Evolutionary conservation across 2,329 filamentous ascomycete species (phyloP).

Genomic region (Aspergillus sojae): DNA sequence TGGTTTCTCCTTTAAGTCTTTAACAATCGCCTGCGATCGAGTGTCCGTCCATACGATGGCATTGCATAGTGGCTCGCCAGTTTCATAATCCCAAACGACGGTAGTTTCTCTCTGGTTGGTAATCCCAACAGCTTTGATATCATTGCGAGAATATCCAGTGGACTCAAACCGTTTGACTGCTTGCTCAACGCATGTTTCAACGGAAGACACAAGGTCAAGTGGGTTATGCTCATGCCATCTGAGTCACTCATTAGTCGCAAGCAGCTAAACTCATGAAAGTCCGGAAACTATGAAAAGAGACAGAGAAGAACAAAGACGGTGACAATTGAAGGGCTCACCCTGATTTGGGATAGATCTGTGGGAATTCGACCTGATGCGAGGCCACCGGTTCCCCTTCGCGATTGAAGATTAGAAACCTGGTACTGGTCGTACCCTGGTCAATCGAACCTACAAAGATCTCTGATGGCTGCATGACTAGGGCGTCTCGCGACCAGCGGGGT

Average conservation of each 20-base stretch:
- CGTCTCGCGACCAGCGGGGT: neutral
- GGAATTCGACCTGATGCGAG: constrained; percentile 82
- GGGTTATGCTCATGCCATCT: constrained; percentile 92
- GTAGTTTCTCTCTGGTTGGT: constrained; percentile 91
- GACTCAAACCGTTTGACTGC: constrained; percentile 70
- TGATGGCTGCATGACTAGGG: constrained; percentile 25
- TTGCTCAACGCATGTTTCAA: constrained; percentile 75
- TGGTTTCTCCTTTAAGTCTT: constrained; percentile 69
- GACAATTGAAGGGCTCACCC: constrained; percentile 58
- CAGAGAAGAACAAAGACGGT: constrained; percentile 30
- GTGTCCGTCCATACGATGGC: constrained; percentile 92
- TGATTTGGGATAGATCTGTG: constrained; percentile 79
- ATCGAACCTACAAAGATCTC: constrained; percentile 75
- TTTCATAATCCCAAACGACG: constrained; percentile 78
- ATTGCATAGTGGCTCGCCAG: constrained; percentile 78
- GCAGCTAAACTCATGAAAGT: neutral
- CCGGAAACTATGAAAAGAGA: neutral
- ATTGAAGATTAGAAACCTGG: constrained; percentile 88
- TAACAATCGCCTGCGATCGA: constrained; percentile 72
- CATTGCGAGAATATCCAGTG: constrained; percentile 63
- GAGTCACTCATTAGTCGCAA: neutral
- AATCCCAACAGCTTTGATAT: constrained; percentile 77
- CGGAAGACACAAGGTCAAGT: constrained; percentile 70
- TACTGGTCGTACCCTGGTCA: constrained; percentile 87
- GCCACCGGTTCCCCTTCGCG: constrained; percentile 74